Conservation (phyloP, 306 rosid species). For the Cicer judaicum region DNA sequence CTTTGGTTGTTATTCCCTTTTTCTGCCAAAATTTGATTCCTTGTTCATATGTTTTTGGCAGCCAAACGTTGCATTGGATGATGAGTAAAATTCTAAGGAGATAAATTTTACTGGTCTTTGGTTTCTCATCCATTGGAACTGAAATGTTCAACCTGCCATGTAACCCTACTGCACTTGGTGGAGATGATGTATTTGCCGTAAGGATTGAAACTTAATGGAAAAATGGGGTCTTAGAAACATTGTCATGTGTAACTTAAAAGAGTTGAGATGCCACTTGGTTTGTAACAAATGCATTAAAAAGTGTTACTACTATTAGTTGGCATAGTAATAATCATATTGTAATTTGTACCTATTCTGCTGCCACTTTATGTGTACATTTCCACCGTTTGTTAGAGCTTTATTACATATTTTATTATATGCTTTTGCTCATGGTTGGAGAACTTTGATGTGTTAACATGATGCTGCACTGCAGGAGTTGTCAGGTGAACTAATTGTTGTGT, state of each 20-base stretch:
- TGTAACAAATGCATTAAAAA: constrained; percentile 31
- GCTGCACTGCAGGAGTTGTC: neutral
- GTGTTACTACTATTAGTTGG: constrained; percentile 25
- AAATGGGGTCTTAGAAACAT: constrained; percentile 11
- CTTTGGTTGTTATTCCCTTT: neutral
- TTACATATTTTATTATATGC: neutral
- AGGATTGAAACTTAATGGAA: neutral
- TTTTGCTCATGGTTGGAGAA: neutral
- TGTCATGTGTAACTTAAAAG: neutral
- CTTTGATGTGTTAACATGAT: neutral
- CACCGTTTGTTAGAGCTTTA: constrained; percentile 6
- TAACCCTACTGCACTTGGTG: constrained; percentile 2
- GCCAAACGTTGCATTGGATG: neutral
- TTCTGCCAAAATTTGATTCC: neutral
- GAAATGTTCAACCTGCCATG: constrained; percentile 27
- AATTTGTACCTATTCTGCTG: neutral
- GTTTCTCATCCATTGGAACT: constrained; percentile 18
- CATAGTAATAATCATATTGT: constrained; percentile 10
- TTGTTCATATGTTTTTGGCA: constrained; percentile 10
- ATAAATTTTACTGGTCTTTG: constrained; percentile 7
- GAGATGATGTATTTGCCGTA: constrained; percentile 12
- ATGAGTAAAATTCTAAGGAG: neutral
- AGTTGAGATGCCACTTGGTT: neutral
- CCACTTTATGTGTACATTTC: neutral
- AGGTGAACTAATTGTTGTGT: constrained; percentile 20